These are phyloP conservation scores for Mycena latifolia DNA, from an alignment of 768 basidiomycete genomes.

Conservation along the genomic window DNA sequence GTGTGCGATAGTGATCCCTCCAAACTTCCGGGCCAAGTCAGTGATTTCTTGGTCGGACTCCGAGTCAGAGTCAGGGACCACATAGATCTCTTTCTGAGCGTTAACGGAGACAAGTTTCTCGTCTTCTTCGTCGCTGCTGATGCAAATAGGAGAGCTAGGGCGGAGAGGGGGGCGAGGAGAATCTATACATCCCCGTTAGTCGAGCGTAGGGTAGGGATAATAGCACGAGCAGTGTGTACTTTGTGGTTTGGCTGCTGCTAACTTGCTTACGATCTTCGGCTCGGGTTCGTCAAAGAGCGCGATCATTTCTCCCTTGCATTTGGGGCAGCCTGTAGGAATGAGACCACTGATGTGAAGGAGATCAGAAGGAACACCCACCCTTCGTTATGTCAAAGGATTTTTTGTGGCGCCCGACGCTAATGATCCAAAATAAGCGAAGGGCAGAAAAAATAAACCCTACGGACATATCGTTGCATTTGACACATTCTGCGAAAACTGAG, in stretches of 20 bases:
- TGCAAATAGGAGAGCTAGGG: slow-evolving; percentile 6
- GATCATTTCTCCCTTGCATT: slow-evolving; percentile 71
- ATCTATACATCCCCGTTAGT: background rate
- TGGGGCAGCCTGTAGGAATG: slow-evolving; percentile 75
- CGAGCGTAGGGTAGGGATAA: background rate
- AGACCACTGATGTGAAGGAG: too few species aligned
- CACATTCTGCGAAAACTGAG: slow-evolving; percentile 60
- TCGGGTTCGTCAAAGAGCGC: slow-evolving; percentile 64
- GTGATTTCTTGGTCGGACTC: slow-evolving; percentile 11
- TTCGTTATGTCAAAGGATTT: slow-evolving; percentile 14
- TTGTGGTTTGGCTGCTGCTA: slow-evolving; percentile 59
- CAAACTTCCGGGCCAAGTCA: slow-evolving; percentile 15
- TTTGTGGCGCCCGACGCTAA: slow-evolving; percentile 10
- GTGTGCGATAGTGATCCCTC: slow-evolving; percentile 24
- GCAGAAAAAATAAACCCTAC: slow-evolving; percentile 31
- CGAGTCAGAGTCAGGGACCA: slow-evolving; percentile 33
- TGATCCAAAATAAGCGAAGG: background rate
- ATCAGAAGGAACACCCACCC: background rate
- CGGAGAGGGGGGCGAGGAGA: background rate
- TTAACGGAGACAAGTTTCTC: background rate
- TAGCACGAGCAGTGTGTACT: slow-evolving; percentile 47
- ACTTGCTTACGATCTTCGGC: slow-evolving; percentile 51
- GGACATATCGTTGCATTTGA: slow-evolving; percentile 73
- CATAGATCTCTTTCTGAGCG: slow-evolving; percentile 16
- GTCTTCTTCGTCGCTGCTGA: slow-evolving; percentile 20